Conservation (phyloP, 2,329 filamentous ascomycete genomes). For the Aspergillus niger region DNA sequence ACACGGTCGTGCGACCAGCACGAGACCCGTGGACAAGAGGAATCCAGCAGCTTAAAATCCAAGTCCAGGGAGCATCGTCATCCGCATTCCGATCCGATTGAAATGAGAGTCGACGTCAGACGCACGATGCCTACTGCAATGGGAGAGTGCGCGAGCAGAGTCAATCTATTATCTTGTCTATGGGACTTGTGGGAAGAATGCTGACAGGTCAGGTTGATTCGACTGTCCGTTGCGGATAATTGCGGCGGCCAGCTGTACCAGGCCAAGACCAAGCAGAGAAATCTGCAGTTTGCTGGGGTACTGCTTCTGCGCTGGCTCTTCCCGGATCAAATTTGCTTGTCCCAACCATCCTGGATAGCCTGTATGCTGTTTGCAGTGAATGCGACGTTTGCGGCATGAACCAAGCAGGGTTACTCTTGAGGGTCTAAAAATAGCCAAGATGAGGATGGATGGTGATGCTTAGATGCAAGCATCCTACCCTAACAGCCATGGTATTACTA, state of each 20-base stretch:
- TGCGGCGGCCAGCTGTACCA: not conserved
- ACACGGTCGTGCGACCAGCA: conserved; percentile 3
- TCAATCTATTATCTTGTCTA: conserved; percentile 1
- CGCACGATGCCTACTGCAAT: conserved; percentile 1
- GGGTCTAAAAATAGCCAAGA: not conserved
- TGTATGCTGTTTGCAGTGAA: not conserved
- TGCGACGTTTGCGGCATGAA: not conserved
- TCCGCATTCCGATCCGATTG: not conserved
- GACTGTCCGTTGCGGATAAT: conserved; percentile 4
- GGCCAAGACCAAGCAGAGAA: not conserved
- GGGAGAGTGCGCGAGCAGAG: conserved; percentile 3
- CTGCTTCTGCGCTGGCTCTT: not conserved
- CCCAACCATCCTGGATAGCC: not conserved
- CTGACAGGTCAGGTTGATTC: conserved; percentile 7
- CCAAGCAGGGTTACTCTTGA: not conserved
- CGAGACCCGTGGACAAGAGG: not conserved
- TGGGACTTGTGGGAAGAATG: not conserved
- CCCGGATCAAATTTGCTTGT: not conserved
- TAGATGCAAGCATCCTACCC: not conserved
- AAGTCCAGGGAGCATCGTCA: not conserved
- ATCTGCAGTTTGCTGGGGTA: not conserved
- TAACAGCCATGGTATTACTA: not conserved
- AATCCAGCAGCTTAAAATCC: conserved; percentile 5
- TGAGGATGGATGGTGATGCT: not conserved
- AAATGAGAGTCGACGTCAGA: not conserved